Evolutionary conservation across 169 alveolate genomes (phyloP), one percentile per base, ranked within the genome.

Genomic region (Nephromyces sp.): DNA sequence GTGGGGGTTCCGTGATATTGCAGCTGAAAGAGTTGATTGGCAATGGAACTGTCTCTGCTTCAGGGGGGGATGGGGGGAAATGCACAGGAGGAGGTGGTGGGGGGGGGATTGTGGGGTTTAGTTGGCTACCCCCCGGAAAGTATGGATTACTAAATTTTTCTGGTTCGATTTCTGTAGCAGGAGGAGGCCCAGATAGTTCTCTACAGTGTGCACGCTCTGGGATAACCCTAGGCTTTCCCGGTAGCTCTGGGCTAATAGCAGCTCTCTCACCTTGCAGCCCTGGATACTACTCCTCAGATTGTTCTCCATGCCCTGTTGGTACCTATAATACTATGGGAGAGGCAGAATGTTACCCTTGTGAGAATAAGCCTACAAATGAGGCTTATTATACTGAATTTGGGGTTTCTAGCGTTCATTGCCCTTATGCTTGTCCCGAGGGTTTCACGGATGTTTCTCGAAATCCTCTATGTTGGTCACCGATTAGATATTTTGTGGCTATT

Each of bases 361-460:
- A n/a, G 25, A 43, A 43, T n/a, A 43, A 43, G 57, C 57, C 57
- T n/a, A 43, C 57, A 43, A n/a, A 15, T 15, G 57, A 43, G n/a
- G 15, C 57, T 15, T n/a, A 33, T 24, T n/a, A 64, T 25, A 61
- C 74, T 53, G 61, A 43, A 1, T 29, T 28, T 29, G 64, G 52
- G 1, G 72, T 32, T 21, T 29, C 67, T 27, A 53, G 21, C 43
- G 61, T 66, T 29, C 31, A 69, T 28, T 76, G 82, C 52, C 77
- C 82, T 34, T 76, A 53, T 22, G 78, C 69, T 24, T 76, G 82
- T 66, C 29, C 70, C 1, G 68, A 52, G 2, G 82, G 82, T 27
- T 57, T 63, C 3, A 70, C 82, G 0, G 73, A 68, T 30, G 77
- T 57, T 28, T 24, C 66, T 2, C n/a, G 53, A 29, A 76, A 76